phyloP scores from a whole-genome alignment of 169 alveolate genomes.

The Plasmodium reichenowi region DNA sequence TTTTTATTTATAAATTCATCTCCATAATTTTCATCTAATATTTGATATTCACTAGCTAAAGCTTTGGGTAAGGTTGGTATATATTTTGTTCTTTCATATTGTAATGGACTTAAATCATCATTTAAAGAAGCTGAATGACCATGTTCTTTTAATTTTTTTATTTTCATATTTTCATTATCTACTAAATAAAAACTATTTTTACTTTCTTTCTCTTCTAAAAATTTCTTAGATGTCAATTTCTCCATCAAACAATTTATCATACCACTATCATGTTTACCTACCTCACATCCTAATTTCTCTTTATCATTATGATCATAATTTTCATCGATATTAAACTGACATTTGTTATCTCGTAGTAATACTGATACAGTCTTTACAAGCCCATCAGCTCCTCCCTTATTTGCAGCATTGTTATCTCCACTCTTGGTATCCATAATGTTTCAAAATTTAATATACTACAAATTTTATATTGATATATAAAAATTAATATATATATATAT shows the following conservation, averaged over 20 bases:
- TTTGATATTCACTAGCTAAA: conserved; percentile 72
- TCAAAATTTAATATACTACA: not conserved
- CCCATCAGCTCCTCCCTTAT: conserved; percentile 1
- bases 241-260: conserved; percentile 73
- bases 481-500: no score
- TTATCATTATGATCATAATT: conserved; percentile 16
- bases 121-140: conserved; percentile 81
- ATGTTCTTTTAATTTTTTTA: conserved; percentile 79
- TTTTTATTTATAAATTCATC: conserved; percentile 78
- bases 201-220: conserved; percentile 56
- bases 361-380: conserved; percentile 40
- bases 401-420: conserved; percentile 2
- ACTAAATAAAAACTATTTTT: conserved; percentile 61
- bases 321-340: conserved; percentile 39
- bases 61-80: conserved; percentile 80
- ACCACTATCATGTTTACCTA: conserved; percentile 22
- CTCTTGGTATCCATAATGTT: conserved; percentile 9
- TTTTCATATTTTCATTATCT: conserved; percentile 68
- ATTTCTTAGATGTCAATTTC: conserved; percentile 58
- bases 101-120: conserved; percentile 84
- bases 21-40: conserved; percentile 76
- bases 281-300: not conserved
- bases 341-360: conserved; percentile 39
- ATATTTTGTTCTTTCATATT: conserved; percentile 80
- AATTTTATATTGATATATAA: no score